Evolutionary conservation across 2,329 filamentous ascomycete species (phyloP).

Genomic region (Sarocladiaceae sp.): DNA sequence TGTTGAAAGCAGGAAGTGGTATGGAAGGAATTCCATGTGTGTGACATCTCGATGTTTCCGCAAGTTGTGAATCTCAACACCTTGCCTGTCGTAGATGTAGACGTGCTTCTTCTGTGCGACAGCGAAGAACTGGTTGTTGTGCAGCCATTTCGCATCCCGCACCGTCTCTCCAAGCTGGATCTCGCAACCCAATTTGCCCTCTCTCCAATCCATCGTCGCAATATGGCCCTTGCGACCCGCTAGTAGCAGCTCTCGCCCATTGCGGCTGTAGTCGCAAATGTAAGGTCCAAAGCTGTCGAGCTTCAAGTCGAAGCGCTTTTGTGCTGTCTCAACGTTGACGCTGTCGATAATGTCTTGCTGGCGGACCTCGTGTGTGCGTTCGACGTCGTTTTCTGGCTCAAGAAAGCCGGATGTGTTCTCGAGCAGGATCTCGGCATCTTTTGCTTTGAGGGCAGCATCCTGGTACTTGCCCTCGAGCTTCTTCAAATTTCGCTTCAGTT

Average conservation of each 20-base stretch:
- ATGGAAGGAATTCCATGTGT: constrained; percentile 92
- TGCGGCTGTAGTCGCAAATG: constrained; percentile 81
- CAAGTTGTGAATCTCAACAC: constrained; percentile 88
- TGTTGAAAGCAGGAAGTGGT: constrained; percentile 90
- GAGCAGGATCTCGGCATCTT: constrained; percentile 91
- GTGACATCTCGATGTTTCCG: constrained; percentile 87
- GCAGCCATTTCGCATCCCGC: constrained; percentile 84
- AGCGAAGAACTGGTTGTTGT: constrained; percentile 92
- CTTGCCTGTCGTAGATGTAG: constrained; percentile 91
- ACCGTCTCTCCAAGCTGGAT: constrained; percentile 88
- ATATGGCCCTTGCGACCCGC: constrained; percentile 91
- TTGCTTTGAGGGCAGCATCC: constrained; percentile 75
- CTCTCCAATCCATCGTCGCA: constrained; percentile 94
- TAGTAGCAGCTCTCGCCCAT: constrained; percentile 79
- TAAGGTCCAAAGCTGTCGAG: constrained; percentile 83
- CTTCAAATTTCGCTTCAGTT: constrained; percentile 76
- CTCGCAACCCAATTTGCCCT: constrained; percentile 87
- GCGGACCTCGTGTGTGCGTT: constrained; percentile 86
- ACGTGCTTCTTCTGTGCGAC: constrained; percentile 95
- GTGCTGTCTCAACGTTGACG: constrained; percentile 77
- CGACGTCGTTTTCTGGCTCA: constrained; percentile 82
- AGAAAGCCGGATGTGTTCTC: constrained; percentile 84
- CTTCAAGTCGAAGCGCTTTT: constrained; percentile 89
- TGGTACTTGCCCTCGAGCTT: constrained; percentile 78
- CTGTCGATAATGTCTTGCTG: constrained; percentile 78